Evolutionary conservation across 352 stramenopile species (phyloP), one percentile per base, ranked within the genome.

Genomic region (Pythium diclinum): DNA sequence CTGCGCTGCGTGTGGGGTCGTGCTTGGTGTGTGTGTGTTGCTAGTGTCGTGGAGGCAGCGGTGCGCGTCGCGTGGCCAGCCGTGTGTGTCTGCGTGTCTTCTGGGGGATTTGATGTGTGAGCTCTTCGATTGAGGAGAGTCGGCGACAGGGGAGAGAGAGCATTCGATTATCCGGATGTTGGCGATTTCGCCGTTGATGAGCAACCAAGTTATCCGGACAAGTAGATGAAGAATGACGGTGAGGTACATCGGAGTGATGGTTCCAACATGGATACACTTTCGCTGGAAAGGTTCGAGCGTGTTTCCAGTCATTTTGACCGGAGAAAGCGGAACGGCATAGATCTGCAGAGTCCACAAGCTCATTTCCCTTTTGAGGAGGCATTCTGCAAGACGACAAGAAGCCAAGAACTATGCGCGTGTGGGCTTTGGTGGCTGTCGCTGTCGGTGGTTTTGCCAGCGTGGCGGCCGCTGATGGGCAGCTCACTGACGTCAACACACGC

Each of bases 141-240:
- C 44, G 44, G 44, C 48, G 30, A 48, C 25, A 28, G 25, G 25
- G 25, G 42, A 30, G 42, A 33, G 56, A 34, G 40, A 46, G 42
- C n/a, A 19, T 48, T 16, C 2, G 44, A 34, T 34, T 48, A 63
- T 63, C 56, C 56, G 56, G 56, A 63, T 55, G 8, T 14, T 14
- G 2, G 28, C 42, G 44, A 56, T 63, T 55, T 56, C 56, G 14
- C 40, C 7, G 11, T 3, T 14, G 33, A 21, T 32, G 36, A 51
- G 23, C 28, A 34, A 47, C 42, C 17, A 6, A 8, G 13, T 42
- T 63, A 63, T 63, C 56, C 56, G 56, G 56, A 63, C 40, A 48
- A 10, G n/a, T 11, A 3, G 40, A 1, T 3, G 0, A 23, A 28
- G 56, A 63, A 63, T 63, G 56, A 56, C 40, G 56, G 44, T 63